Conservation (phyloP, 176 grass and related monocot species). For the Eragrostis nindensis region DNA sequence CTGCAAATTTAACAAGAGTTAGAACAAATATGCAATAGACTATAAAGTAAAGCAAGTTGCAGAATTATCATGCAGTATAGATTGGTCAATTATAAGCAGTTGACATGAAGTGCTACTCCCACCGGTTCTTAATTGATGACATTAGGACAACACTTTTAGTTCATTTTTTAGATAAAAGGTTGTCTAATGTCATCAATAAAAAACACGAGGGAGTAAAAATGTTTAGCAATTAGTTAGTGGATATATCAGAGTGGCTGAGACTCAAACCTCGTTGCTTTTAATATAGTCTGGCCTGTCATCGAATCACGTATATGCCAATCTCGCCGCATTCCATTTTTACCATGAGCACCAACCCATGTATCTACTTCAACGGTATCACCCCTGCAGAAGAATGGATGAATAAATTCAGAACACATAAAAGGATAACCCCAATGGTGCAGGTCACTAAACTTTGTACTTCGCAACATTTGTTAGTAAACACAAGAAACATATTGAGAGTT, state of each 20-base stretch:
- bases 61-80: not conserved
- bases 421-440: not conserved
- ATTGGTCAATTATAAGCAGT: conserved; percentile 4
- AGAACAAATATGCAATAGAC: conserved; percentile 14
- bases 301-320: conserved; percentile 94
- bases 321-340: conserved; percentile 96
- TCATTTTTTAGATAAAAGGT: no score
- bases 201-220: not conserved
- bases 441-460: not conserved
- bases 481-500: no score
- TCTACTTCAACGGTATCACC: conserved; percentile 87
- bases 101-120: not conserved
- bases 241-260: no score
- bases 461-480: conserved; percentile 6
- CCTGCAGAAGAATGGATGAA: conserved; percentile 62
- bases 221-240: not conserved
- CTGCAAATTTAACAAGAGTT: conserved; percentile 46
- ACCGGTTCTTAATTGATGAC: no score
- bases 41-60: not conserved
- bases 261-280: conserved; percentile 84
- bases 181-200: no score
- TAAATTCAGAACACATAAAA: conserved; percentile 19
- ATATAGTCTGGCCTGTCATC: conserved; percentile 66
- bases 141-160: no score
- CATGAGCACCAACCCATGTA: conserved; percentile 83